A percentile compares a stretch with the other conserved stretches of the same genome.
phyloP scores from a whole-genome alignment of 192 early-diverging fungal genomes.

The Phlyctochytrium planicorne region DNA sequence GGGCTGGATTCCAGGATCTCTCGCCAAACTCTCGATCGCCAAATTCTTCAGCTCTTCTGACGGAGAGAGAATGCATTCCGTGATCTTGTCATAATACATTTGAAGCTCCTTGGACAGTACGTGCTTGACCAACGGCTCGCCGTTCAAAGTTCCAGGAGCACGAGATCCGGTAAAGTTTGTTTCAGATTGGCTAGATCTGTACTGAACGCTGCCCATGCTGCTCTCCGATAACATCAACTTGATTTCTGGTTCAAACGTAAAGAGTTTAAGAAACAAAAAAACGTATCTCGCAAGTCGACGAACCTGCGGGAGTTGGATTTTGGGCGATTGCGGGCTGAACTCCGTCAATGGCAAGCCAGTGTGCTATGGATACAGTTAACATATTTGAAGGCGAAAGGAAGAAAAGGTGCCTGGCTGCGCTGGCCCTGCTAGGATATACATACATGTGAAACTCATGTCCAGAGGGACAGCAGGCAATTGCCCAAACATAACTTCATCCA shows the following conservation, averaged over 20 bases:
- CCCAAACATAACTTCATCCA: slow-evolving; percentile 82
- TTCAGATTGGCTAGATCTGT: not conserved
- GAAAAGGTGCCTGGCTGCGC: not conserved
- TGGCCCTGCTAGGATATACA: not conserved
- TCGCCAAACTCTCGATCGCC: slow-evolving; percentile 78
- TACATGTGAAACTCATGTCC: slow-evolving; percentile 79
- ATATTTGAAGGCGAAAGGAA: not conserved
- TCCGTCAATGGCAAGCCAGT: slow-evolving; percentile 99
- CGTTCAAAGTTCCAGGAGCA: slow-evolving; percentile 34
- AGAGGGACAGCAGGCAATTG: slow-evolving; percentile 89
- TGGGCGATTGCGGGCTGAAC: slow-evolving; percentile 96
- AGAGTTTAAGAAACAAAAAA: too few species aligned
- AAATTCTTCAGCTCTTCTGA: slow-evolving; percentile 68
- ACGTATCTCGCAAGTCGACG: too few species aligned
- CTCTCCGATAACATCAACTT: too few species aligned
- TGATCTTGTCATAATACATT: slow-evolving; percentile 91
- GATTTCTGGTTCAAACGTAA: too few species aligned
- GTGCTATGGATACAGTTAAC: slow-evolving; percentile 46
- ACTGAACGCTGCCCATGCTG: not conserved
- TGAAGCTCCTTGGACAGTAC: slow-evolving; percentile 91
- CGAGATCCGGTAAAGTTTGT: not conserved
- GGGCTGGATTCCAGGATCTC: slow-evolving; percentile 93
- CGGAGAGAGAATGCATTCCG: slow-evolving; percentile 69
- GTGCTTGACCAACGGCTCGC: slow-evolving; percentile 79
- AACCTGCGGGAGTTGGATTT: slow-evolving; percentile 79